phyloP scores from a whole-genome alignment of 345 rosid genomes.

The Bruguiera parviflora region DNA sequence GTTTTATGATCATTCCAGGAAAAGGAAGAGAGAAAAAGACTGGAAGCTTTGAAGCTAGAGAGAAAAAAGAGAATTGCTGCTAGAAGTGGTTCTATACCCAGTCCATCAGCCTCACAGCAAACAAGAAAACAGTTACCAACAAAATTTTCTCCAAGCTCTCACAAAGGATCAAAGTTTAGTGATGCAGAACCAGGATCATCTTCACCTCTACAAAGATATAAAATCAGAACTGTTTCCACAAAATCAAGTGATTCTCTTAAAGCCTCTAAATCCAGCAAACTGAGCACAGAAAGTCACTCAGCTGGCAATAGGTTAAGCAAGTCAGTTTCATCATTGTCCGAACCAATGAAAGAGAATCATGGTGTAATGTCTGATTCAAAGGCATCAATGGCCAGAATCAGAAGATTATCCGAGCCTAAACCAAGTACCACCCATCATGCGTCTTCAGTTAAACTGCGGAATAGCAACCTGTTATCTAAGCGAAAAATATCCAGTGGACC shows the following conservation, averaged over 20 bases:
- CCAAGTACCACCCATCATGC: slow-evolving; percentile 33
- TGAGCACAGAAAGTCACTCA: slow-evolving; percentile 47
- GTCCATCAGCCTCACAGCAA: slow-evolving; percentile 48
- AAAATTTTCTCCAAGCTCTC: slow-evolving; percentile 64
- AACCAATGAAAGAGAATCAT: slow-evolving; percentile 48
- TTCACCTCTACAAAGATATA: slow-evolving; percentile 62
- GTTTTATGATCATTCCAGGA: slow-evolving; percentile 41
- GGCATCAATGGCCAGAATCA: slow-evolving; percentile 57
- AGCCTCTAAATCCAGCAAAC: slow-evolving; percentile 49
- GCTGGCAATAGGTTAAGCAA: slow-evolving; percentile 48
- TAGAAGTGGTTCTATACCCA: slow-evolving; percentile 47
- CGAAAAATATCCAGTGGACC: slow-evolving; percentile 43
- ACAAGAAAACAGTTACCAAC: slow-evolving; percentile 47
- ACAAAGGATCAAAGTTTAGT: slow-evolving; percentile 71
- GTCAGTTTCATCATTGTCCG: slow-evolving; percentile 64
- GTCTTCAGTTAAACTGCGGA: slow-evolving; percentile 49
- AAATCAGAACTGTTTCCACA: slow-evolving; percentile 44
- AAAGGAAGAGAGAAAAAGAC: slow-evolving; percentile 67
- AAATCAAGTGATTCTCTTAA: slow-evolving; percentile 50
- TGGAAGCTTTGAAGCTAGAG: slow-evolving; percentile 70
- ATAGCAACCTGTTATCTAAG: slow-evolving; percentile 38
- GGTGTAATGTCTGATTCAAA: slow-evolving; percentile 46
- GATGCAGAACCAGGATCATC: slow-evolving; percentile 71
- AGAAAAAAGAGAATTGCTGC: slow-evolving; percentile 93
- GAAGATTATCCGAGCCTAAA: slow-evolving; percentile 85